A percentile compares a stretch with the other conserved stretches of the same genome.
These are phyloP conservation scores for Spiromastix sp. DNA, from an alignment of 2,329 filamentous ascomycete genomes.

Conservation along the genomic window DNA sequence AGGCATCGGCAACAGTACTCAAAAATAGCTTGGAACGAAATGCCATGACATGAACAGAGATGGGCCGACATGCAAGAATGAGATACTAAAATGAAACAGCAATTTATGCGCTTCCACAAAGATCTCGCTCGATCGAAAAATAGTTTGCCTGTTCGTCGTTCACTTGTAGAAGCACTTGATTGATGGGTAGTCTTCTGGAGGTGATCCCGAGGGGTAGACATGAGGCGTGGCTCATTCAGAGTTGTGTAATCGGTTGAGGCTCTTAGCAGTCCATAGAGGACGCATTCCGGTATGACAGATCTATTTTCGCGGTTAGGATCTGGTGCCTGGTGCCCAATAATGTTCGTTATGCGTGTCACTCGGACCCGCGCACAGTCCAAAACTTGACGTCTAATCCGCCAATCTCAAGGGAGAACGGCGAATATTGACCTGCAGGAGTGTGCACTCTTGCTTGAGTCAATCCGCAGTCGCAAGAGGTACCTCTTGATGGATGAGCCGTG, in stretches of 20 bases:
- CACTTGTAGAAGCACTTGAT: background rate
- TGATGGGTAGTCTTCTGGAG: too few relatives aligned
- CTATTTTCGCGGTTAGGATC: background rate
- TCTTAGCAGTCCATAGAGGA: background rate
- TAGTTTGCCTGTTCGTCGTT: background rate
- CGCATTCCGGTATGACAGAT: background rate
- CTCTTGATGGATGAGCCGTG: background rate
- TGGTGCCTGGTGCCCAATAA: background rate
- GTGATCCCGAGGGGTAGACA: too few relatives aligned
- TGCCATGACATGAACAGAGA: background rate
- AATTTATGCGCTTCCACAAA: background rate
- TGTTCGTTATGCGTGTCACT: background rate
- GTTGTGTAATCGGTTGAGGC: background rate
- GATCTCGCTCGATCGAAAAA: background rate
- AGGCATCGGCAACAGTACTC: background rate
- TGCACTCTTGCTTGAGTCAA: background rate
- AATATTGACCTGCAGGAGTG: background rate
- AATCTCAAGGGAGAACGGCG: background rate
- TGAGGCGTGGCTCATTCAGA: too few relatives aligned
- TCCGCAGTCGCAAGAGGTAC: background rate
- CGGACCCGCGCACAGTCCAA: too few relatives aligned
- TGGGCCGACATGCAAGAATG: background rate
- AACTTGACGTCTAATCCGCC: too few relatives aligned
- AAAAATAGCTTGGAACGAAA: background rate
- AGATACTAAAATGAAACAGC: background rate